Conservation (phyloP, 1,139 yeast genomes). For the Magnusiomyces magnusii region DNA sequence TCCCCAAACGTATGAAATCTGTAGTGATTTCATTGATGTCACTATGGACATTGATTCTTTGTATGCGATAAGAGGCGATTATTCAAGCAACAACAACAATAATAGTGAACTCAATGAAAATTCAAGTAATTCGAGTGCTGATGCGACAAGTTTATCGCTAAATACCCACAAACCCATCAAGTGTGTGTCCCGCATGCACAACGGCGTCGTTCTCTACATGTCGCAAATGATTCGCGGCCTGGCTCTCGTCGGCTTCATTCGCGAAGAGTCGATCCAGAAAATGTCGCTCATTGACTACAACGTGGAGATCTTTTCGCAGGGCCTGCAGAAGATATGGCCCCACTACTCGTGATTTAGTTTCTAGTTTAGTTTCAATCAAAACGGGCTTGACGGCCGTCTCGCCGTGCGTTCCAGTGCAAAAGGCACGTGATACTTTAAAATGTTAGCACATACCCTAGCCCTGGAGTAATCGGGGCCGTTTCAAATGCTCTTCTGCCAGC, state of each 20-base stretch:
- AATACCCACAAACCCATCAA: constrained; percentile 33
- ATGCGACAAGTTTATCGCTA: too few species aligned
- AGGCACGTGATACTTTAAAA: too few species aligned
- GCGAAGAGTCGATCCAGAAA: constrained; percentile 44
- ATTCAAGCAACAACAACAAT: neutral
- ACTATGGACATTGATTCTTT: constrained; percentile 69
- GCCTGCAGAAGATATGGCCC: constrained; percentile 71
- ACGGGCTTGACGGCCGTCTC: too few species aligned
- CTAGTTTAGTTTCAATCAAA: too few species aligned
- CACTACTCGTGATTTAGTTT: neutral
- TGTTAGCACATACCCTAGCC: too few species aligned
- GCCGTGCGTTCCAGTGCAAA: too few species aligned
- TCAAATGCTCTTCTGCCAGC: too few species aligned
- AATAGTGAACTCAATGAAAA: too few species aligned
- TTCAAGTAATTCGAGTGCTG: too few species aligned
- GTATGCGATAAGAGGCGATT: constrained; percentile 19
- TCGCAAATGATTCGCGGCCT: constrained; percentile 90
- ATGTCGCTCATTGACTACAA: constrained; percentile 83
- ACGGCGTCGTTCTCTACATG: constrained; percentile 74
- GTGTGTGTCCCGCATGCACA: constrained; percentile 69
- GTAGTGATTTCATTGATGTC: constrained; percentile 95
- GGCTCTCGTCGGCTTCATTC: constrained; percentile 80
- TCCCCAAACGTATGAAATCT: constrained; percentile 89
- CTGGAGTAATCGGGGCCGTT: too few species aligned
- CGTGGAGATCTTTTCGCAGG: constrained; percentile 70